Evolutionary conservation across 2,329 filamentous ascomycete species (phyloP).

Genomic region (Botrytis elliptica): DNA sequence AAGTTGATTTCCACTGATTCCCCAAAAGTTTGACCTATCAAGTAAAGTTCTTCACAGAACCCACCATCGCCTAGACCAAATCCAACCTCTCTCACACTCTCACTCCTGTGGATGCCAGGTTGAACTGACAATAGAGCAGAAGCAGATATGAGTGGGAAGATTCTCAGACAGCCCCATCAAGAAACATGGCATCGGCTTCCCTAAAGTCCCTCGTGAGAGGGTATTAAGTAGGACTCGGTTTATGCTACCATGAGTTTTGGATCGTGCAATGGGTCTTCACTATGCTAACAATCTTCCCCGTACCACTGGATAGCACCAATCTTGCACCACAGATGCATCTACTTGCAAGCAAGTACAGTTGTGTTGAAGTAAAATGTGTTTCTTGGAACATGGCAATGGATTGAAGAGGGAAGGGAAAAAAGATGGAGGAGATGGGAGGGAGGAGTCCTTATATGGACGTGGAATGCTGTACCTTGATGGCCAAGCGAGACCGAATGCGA

Average conservation of each 20-base stretch:
- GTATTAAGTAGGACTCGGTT: neutral
- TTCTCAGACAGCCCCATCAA: neutral
- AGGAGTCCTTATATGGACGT: neutral
- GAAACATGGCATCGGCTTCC: neutral
- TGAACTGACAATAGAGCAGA: neutral
- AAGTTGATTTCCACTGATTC: neutral
- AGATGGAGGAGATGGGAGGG: no score
- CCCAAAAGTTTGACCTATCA: neutral
- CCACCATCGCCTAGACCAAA: neutral
- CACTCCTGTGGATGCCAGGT: neutral
- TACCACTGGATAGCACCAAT: neutral
- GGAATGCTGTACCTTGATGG: neutral
- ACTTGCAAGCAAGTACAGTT: neutral
- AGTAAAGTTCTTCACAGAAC: neutral
- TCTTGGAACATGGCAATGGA: neutral
- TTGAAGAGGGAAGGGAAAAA: conserved; percentile 3
- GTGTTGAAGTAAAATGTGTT: neutral
- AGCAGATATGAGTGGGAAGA: neutral
- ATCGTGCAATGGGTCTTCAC: neutral
- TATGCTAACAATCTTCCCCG: neutral
- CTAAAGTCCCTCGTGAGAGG: neutral
- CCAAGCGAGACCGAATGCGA: neutral
- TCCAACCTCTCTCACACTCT: neutral
- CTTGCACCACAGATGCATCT: neutral
- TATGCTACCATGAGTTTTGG: neutral